phyloP scores from a whole-genome alignment of 2,329 filamentous ascomycete genomes.

The Botrytis deweyae region DNA sequence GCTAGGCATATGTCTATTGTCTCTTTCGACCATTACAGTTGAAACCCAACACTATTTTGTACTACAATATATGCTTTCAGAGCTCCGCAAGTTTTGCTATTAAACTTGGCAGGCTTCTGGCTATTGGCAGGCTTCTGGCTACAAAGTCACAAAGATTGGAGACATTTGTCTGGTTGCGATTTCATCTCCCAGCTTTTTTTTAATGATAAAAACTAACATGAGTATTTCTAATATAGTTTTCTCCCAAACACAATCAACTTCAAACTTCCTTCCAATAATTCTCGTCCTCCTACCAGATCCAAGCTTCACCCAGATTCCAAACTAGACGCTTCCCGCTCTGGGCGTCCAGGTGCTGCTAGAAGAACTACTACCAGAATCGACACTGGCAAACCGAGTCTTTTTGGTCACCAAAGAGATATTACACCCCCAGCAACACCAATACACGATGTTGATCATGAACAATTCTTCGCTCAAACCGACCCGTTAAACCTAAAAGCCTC shows the following conservation, averaged over 20 bases:
- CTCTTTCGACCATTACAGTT: background rate
- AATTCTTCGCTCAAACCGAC: slow-evolving; percentile 59
- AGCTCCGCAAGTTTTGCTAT: background rate
- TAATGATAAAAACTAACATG: background rate
- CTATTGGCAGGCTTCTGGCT: background rate
- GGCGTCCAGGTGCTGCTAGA: slow-evolving; percentile 29
- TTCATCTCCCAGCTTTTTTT: background rate
- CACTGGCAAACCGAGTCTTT: slow-evolving; percentile 48
- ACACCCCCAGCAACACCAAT: slow-evolving; percentile 40
- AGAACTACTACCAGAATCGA: slow-evolving; percentile 52
- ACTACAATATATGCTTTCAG: background rate
- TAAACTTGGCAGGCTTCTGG: background rate
- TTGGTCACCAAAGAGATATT: slow-evolving; percentile 33
- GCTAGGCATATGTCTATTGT: background rate
- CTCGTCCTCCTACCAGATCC: slow-evolving; percentile 34
- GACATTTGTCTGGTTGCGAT: background rate
- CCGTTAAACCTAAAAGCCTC: slow-evolving; percentile 51
- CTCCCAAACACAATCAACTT: slow-evolving; percentile 92
- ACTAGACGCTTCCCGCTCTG: slow-evolving; percentile 16
- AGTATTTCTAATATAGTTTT: slow-evolving; percentile 57
- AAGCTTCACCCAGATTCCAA: slow-evolving; percentile 6
- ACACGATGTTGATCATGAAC: slow-evolving; percentile 43
- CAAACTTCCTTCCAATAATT: slow-evolving; percentile 57
- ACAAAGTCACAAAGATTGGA: background rate
- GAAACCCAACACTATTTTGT: too few species aligned